These are phyloP conservation scores for Dactylellina drechsleri DNA, from an alignment of 2,329 filamentous ascomycete genomes.

Conservation along the genomic window DNA sequence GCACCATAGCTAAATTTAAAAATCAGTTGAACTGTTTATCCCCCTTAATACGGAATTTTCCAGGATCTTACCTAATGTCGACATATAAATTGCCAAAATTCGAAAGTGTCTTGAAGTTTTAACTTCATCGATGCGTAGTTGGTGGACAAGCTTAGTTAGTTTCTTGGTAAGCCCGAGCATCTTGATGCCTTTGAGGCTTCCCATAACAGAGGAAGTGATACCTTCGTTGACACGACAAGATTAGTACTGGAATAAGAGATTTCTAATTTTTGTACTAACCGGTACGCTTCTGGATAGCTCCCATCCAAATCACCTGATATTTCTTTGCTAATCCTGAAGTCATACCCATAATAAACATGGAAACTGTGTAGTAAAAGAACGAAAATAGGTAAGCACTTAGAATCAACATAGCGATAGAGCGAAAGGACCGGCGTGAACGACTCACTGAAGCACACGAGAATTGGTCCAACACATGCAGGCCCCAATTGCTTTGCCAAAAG, in stretches of 20 bases:
- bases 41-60: too few species aligned
- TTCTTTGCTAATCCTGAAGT: slow-evolving; percentile 57
- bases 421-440: neutral
- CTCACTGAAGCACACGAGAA: slow-evolving; percentile 57
- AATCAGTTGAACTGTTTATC: neutral
- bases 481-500: slow-evolving; percentile 60
- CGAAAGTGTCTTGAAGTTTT: slow-evolving; percentile 61
- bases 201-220: slow-evolving; percentile 60
- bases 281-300: slow-evolving; percentile 59
- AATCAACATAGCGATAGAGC: too few species aligned
- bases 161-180: slow-evolving; percentile 62
- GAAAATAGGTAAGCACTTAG: neutral
- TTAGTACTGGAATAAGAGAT: neutral
- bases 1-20: slow-evolving; percentile 56
- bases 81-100: slow-evolving; percentile 60
- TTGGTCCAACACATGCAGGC: slow-evolving; percentile 59
- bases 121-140: slow-evolving; percentile 62
- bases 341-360: slow-evolving; percentile 57
- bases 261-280: slow-evolving; percentile 34
- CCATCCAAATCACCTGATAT: slow-evolving; percentile 59
- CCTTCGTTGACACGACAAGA: neutral
- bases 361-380: slow-evolving; percentile 8
- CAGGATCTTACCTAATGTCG: slow-evolving; percentile 60
- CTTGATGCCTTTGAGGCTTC: slow-evolving; percentile 64
- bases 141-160: slow-evolving; percentile 60